Base-by-base conservation (phyloP, 192 early-diverging fungal genomes). In the Powellomyces hirtus region DNA sequence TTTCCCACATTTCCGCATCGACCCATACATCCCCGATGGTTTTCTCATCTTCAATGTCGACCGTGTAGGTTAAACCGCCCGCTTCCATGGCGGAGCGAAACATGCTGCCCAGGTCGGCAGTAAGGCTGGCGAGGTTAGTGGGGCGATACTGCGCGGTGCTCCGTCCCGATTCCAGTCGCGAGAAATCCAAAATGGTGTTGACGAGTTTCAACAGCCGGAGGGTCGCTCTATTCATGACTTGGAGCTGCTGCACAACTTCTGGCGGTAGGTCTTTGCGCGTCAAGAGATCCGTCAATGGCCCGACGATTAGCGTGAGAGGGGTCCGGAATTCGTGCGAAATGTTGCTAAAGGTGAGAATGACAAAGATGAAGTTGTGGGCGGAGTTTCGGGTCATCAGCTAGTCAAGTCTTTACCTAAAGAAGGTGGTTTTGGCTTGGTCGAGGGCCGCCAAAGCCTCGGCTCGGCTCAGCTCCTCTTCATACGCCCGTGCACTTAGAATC, bases 171-270 rank as follows among this genome's bases (percentile, higher is more conserved):
- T 85, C 81, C 11, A 85, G 56, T 14, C 75, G 72, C 4, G 81
- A 79, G 59, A 79, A 85, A 38, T 85, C 79, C 20, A 85, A 59
- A 3, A 85, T 37, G 0, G 75, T 72, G 65, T 85, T 82, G 10
- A 85, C 77, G 1, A 85, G 72, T 52, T 81, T 83, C 11, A 82
- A 68, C 18, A 85, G 65, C 16, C 84, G 77, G 6, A 71, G 62
- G 0, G 79, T 53, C 30, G 83, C 83, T 14, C 79, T 51, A 24
- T 77, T 70, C 6, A 78, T 63, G 64, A 83, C 71, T 33, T 70
- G 62, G 46, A 83, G 35, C 35, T 52, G 67, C 7, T 53, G 18
- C 11, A 70, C 37, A 3, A 59, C 65, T 0, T 66, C 29, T 0
- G 79, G 14, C 38, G 71, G 37, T 35, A 75, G 66, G 26, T 71